Conservation (phyloP, 441 rosid species). For the Syzygium malaccense region DNA sequence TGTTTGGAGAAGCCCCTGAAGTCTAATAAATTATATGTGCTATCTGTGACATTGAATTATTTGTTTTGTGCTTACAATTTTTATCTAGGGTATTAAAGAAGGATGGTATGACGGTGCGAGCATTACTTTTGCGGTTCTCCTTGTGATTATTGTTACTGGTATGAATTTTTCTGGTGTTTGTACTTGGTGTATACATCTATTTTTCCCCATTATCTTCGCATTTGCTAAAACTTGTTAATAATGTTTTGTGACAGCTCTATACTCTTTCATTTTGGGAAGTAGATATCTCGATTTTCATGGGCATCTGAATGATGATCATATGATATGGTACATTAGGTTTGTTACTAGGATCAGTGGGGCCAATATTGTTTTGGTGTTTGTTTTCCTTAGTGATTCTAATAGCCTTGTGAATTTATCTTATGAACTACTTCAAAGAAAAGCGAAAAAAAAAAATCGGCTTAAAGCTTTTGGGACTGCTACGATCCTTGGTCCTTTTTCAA, state of each 20-base stretch:
- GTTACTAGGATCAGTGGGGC: neutral
- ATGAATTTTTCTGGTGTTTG: constrained; percentile 4
- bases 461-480: neutral
- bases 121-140: constrained; percentile 93
- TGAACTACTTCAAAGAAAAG: neutral
- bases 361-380: neutral
- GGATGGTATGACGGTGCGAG: constrained; percentile 99
- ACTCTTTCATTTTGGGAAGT: neutral
- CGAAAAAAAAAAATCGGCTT: neutral
- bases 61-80: neutral
- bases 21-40: neutral
- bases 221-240: neutral
- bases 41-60: neutral
- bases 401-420: neutral
- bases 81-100: constrained; percentile 67
- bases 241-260: neutral
- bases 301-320: neutral
- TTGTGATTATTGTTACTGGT: constrained; percentile 96
- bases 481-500: neutral
- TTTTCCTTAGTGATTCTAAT: neutral
- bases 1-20: neutral
- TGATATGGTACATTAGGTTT: neutral
- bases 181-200: neutral
- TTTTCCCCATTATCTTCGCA: neutral
- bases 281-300: neutral